Base-by-base conservation (phyloP, 176 grass and related monocot species). In the Avena sativa region DNA sequence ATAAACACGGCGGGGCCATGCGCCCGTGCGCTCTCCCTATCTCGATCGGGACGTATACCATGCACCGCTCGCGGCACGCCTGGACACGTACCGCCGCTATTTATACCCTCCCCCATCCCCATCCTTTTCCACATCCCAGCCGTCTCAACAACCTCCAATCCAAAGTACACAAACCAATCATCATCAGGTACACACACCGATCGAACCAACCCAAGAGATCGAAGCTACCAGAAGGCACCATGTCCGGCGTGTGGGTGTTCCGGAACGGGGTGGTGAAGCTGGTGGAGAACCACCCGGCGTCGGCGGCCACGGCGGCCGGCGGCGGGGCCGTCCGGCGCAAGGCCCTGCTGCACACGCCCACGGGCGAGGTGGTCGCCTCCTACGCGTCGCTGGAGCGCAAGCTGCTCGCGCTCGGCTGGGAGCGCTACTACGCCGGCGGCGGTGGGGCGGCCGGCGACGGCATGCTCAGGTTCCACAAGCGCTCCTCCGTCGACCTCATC, bases 161-260 rank as follows among this genome's bases (percentile, higher is more conserved):
- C 43, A 78, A 46, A 64, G 58, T 12, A 60, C 56, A 49, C 69
- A 11, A 47, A 30, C 26, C 2, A 28, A 30, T 48, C 49, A 49
- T 61, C 21, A 57, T 8, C 40, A 58, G 67, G 38, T 43, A 43
- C 57, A 44, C 81, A 73, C 26, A 79, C 0, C 7, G 7, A 46
- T 63, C 46, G 7, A 46, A 28, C 46, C 46, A 53, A n/a, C 1
- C 70, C 21, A 57, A 17, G 15, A 64, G 12, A 4, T 32, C 43
- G 28, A 52, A 85, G 73, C 20, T 0, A 19, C 14, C 36, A 3
- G 32, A 14, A n/a, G 20, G 62, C 20, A 51, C 30, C 48, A 98
- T 98, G 91, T 89, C 96, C 3, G 96, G 96, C 9, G 96, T 95
- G 59, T 98, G 96, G 96, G 93, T 98, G 84, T 98, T 98, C 93